Evolutionary conservation across 345 rosid genomes (phyloP), one percentile per base, ranked within the genome.

Genomic region (Sonneratia alba): DNA sequence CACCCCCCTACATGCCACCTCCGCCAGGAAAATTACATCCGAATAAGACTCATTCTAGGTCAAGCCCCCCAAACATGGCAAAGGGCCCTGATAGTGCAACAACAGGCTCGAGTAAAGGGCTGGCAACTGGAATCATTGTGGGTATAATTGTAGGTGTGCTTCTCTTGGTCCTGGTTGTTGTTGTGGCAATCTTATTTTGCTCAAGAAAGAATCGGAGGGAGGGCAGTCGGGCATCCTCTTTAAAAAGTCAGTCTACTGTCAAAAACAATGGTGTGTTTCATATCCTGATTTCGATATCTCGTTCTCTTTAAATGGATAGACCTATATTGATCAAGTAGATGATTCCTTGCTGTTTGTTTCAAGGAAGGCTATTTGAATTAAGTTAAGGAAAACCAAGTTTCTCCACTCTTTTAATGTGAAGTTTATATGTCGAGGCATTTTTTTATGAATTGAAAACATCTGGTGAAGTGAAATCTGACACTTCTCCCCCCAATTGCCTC

Each of bases 131-230:
- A 83, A 81, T 87, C 43, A 82, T 89, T 57, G 77, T 85, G 2
- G 96, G 93, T 72, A 87, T 92, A 71, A 77, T 88, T 78, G 72
- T 83, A 9, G 96, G 95, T 70, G 85, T 86, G 72, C 77, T 86
- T 22, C 77, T 91, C 67, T 63, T 91, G 74, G 78, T 85, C 77
- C 72, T 80, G 57, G 75, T 88, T 72, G 72, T 76, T 63, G 78
- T 85, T 68, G 80, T 96, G 76, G 78, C 70, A 76, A 78, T 91
- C 70, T 75, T 78, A 63, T 79, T 84, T 74, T 89, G 87, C 79
- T 57, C 73, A 40, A 76, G 82, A 72, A 77, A 66, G 71, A 61
- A 61, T 18, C 38, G 64, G 69, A 74, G 48, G 48, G 51, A 72
- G 38, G 73, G 47, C 27, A 64, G 65, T n/a, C 66, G 70, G 65